Base-by-base conservation (phyloP, 129 eudicot species). In the Escallonia herrerae region DNA sequence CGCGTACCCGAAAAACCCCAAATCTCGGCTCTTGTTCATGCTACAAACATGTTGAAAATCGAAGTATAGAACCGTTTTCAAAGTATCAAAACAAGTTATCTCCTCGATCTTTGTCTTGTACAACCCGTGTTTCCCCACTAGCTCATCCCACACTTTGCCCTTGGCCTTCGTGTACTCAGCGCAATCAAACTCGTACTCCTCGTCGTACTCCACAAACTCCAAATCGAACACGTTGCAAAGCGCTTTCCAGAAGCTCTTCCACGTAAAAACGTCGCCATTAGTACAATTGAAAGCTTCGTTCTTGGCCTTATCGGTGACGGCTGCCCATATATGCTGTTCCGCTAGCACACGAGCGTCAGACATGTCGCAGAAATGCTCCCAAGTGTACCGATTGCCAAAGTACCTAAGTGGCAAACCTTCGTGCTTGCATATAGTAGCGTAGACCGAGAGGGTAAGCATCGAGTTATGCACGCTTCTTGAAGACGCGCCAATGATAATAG, bases 261-360 rank as follows among this genome's bases (percentile, higher is more conserved):
- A 74, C 14, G 63, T 74, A 40, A 74, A 61, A 46, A 74, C 60
- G 14, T 74, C 73, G 33, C 74, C 79, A 12, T 74, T 74, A 3
- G 79, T 67, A 62, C 79, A 74, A 46, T 74, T 74, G 52, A 74
- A 74, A 15, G 79, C 74, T 67, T 74, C 64, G 38, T 74, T 74
- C 60, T 67, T 74, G 7, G 79, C 79, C 8, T 60, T 53, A 41
- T 67, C 46, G 5, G 79, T 67, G 8, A 46, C 37, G 2, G 79
- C 54, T 49, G 33, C 33, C 33, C 33, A 22, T 22, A 74, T 60
- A 1, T 74, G 79, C 13, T 74, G 79, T 13, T 61, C 69, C n/a
- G 74, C 79, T 74, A 74, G 4, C 11, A 74, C 69, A 44, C 68
- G 61, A 12, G 79, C 74, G 62, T 74, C 79, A 1, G 69, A 38